These are phyloP conservation scores for Aspergillus baeticus DNA, from an alignment of 495 filamentous ascomycete species.

Conservation along the genomic window DNA sequence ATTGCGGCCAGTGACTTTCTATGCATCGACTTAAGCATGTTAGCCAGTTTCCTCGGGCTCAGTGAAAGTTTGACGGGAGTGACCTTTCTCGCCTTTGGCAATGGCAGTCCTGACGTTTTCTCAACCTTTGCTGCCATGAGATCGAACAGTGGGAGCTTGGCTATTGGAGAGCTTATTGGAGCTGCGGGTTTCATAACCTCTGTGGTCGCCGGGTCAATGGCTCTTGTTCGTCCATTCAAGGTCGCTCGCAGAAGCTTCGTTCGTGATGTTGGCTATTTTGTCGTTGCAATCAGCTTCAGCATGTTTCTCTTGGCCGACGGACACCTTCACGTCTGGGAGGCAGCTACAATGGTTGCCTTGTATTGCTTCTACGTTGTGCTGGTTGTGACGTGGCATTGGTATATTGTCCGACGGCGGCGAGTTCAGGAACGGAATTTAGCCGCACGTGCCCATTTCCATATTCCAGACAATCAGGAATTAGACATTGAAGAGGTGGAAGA, in stretches of 20 bases:
- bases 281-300: constrained; percentile 81
- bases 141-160: constrained; percentile 92
- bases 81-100: constrained; percentile 95
- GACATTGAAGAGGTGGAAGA: constrained; percentile 71
- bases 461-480: constrained; percentile 65
- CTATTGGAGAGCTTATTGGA: constrained; percentile 92
- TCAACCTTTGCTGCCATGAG: constrained; percentile 98
- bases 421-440: constrained; percentile 62
- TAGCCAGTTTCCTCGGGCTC: constrained; percentile 82
- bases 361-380: constrained; percentile 88
- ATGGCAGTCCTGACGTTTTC: constrained; percentile 99
- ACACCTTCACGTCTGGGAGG: constrained; percentile 82
- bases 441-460: constrained; percentile 70
- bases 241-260: constrained; percentile 87
- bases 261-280: constrained; percentile 91
- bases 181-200: constrained; percentile 96
- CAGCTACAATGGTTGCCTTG: constrained; percentile 82
- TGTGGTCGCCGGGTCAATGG: constrained; percentile 98
- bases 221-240: constrained; percentile 86
- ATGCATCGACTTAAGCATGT: constrained; percentile 92
- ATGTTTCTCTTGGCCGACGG: constrained; percentile 88
- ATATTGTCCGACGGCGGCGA: constrained; percentile 58
- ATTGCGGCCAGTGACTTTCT: constrained; percentile 98
- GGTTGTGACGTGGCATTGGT: constrained; percentile 94
- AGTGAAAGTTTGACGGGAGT: constrained; percentile 96